A percentile compares a stretch with the other conserved stretches of the same genome.
phyloP scores from a whole-genome alignment of 192 early-diverging fungal species.

The Coemansia sp. region DNA sequence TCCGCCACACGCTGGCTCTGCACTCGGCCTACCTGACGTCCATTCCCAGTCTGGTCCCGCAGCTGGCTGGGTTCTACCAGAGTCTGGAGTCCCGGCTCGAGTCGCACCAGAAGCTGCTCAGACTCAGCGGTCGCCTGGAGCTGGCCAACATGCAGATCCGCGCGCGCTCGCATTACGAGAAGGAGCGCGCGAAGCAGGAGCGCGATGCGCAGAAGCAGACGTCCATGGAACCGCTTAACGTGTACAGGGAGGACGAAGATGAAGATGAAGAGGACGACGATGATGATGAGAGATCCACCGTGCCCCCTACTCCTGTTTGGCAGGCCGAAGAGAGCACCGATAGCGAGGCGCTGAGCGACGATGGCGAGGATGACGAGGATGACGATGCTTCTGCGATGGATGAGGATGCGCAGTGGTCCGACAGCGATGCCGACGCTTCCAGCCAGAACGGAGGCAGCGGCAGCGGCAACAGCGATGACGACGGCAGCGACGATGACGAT shows the following conservation, averaged over 20 bases:
- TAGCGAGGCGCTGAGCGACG: slow-evolving; percentile 17
- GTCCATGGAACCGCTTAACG: slow-evolving; percentile 32
- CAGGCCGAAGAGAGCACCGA: slow-evolving; percentile 45
- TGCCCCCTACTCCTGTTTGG: slow-evolving; percentile 44
- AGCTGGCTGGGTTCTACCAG: slow-evolving; percentile 48
- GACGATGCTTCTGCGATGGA: slow-evolving; percentile 20
- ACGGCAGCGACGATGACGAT: slow-evolving; percentile 6
- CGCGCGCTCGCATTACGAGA: slow-evolving; percentile 20
- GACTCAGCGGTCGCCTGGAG: slow-evolving; percentile 46
- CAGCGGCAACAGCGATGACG: background rate
- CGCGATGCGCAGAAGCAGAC: slow-evolving; percentile 15
- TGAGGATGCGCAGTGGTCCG: slow-evolving; percentile 38
- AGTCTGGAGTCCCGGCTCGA: slow-evolving; percentile 33
- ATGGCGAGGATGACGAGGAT: slow-evolving; percentile 3
- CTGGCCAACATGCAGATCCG: slow-evolving; percentile 46
- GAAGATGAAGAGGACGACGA: slow-evolving; percentile 21
- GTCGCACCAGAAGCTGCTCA: slow-evolving; percentile 31
- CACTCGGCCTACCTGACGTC: slow-evolving; percentile 45
- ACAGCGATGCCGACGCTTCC: slow-evolving; percentile 16
- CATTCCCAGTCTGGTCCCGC: slow-evolving; percentile 39
- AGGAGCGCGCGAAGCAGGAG: slow-evolving; percentile 15
- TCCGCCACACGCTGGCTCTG: slow-evolving; percentile 29
- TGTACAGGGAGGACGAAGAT: slow-evolving; percentile 25
- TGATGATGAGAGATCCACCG: slow-evolving; percentile 1
- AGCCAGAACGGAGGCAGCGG: slow-evolving; percentile 1